Evolutionary conservation across 2,329 filamentous ascomycete genomes (phyloP).

Genomic region (Alternaria triticina): DNA sequence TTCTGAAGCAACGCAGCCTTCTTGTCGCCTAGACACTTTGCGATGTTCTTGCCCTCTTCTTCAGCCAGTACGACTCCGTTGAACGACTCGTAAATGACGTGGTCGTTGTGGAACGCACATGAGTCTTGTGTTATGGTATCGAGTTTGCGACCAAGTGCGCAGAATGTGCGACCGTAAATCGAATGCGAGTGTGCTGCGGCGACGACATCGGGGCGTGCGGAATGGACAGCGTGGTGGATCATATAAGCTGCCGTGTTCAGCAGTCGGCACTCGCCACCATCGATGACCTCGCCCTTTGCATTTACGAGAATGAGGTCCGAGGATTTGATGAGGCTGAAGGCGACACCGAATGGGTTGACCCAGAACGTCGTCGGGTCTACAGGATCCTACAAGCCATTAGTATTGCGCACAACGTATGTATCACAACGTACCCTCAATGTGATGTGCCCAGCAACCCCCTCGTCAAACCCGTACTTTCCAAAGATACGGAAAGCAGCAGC

Average conservation of each 20-base stretch:
- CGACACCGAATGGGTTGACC: slow-evolving; percentile 71
- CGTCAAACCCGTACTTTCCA: slow-evolving; percentile 49
- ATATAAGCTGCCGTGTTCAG: slow-evolving; percentile 60
- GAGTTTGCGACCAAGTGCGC: slow-evolving; percentile 64
- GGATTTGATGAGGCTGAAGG: slow-evolving; percentile 67
- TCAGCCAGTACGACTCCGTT: slow-evolving; percentile 61
- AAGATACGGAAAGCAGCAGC: slow-evolving; percentile 50
- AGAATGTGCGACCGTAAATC: slow-evolving; percentile 67
- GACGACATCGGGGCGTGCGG: slow-evolving; percentile 64
- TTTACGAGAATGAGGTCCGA: slow-evolving; percentile 73
- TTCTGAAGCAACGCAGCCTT: slow-evolving; percentile 63
- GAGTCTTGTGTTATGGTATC: slow-evolving; percentile 66
- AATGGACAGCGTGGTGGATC: slow-evolving; percentile 66
- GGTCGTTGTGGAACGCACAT: slow-evolving; percentile 61
- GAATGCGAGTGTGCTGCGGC: slow-evolving; percentile 66
- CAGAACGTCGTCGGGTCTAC: slow-evolving; percentile 66
- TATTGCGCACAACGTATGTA: background rate
- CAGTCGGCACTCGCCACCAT: slow-evolving; percentile 58
- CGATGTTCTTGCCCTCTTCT: slow-evolving; percentile 62
- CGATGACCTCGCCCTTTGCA: slow-evolving; percentile 66
- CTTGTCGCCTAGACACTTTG: slow-evolving; percentile 54
- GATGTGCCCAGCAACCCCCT: slow-evolving; percentile 66
- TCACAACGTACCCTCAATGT: slow-evolving; percentile 57
- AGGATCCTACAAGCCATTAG: slow-evolving; percentile 53
- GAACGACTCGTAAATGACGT: slow-evolving; percentile 60